Evolutionary conservation across 257 asterid species (phyloP), one percentile per base, ranked within the genome.

Genomic region (Petunia axillaris): DNA sequence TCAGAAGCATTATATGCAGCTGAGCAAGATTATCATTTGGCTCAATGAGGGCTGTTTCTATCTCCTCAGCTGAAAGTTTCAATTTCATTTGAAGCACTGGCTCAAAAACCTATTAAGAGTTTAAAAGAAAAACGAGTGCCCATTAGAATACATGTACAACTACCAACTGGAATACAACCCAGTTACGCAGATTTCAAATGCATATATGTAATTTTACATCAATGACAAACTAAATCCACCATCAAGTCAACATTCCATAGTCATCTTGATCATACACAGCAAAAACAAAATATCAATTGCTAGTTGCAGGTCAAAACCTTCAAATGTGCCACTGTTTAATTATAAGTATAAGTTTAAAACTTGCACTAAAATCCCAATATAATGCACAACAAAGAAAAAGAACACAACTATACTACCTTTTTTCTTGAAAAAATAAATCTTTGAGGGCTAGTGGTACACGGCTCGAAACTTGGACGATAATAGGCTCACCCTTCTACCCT

Each of bases 61-160:
- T 82, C 76, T 95, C 97, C 85, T 95, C 97, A 40, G 98, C 97
- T n/a, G 99, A 90, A 76, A 88, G 74, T 91, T 90, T 91, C 83
- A 91, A 25, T 53, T 84, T 84, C 64, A 77, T 82, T 83, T 81
- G 78, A 57, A 95, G 86, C 46, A 92, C 86, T 7, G 93, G 95
- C 86, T 88, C 91, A 84, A 93, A 95, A 8, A 93, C 93, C 99
- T 95, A 79, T 16, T 82, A 37, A 55, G 54, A 75, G 16, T 57
- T 15, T 75, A 52, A 9, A 75, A 6, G 41, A 75, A 79, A 80
- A 36, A 52, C 43, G 8, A 64, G 40, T 80, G 64, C 43, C 59
- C 35, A 1, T 71, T 25, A 46, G 41, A 25, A 5, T 71, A 71
- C 43, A 71, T 5, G 59, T 10, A 71, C 43, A 71, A 9, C 59